phyloP scores from a whole-genome alignment of 345 rosid genomes.

The Arabis alpina region DNA sequence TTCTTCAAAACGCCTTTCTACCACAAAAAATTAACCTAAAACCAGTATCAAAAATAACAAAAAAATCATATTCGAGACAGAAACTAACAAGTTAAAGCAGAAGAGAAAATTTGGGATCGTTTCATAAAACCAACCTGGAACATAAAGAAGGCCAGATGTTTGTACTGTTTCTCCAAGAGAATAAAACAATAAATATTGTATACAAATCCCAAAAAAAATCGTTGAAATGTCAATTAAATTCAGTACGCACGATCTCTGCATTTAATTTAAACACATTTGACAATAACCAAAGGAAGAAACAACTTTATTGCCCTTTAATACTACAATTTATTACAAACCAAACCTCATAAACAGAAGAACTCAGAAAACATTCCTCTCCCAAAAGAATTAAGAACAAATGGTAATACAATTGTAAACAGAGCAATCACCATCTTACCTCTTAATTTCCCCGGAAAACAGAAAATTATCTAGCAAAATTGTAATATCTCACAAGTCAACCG shows the following conservation, averaged over 20 bases:
- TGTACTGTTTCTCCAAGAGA: not conserved
- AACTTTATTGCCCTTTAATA: not conserved
- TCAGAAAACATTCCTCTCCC: not conserved
- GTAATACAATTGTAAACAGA: not conserved
- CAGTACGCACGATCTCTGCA: constrained; percentile 16
- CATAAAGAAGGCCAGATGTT: not conserved
- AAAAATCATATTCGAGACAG: not conserved
- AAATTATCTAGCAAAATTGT: not conserved
- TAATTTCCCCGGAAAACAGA: not conserved
- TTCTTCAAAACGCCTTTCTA: not conserved
- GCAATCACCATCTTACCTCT: constrained; percentile 5
- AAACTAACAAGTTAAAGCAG: not conserved
- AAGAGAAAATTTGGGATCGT: constrained; percentile 7
- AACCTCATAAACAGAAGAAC: not conserved
- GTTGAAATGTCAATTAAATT: constrained; percentile 7
- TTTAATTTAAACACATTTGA: not conserved
- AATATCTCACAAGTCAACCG: constrained; percentile 4
- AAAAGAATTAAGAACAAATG: not conserved
- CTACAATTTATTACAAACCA: not conserved
- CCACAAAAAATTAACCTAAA: not conserved
- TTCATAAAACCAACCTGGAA: constrained; percentile 14
- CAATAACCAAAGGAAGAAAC: constrained; percentile 9
- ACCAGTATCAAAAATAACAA: not conserved
- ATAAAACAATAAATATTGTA: not conserved
- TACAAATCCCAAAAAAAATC: not conserved